Evolutionary conservation across 257 asterid genomes (phyloP), one percentile per base, ranked within the genome.

Genomic region (Ballota nigra): DNA sequence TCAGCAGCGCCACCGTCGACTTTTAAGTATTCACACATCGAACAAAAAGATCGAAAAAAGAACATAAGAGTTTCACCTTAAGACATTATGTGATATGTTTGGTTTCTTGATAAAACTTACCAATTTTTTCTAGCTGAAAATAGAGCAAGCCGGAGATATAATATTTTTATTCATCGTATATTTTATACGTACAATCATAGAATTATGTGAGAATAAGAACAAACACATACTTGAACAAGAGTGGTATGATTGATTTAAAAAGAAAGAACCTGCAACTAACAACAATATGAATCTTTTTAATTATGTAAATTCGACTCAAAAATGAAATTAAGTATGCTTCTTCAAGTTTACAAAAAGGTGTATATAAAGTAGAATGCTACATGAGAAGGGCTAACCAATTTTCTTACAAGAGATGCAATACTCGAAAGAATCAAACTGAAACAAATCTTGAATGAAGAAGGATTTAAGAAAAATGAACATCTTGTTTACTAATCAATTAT

Each of bases 361-460:
- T n/a, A 47, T 9, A 47, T 47, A 47, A 6, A 47, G 16, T 47
- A 57, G 16, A 57, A 57, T 57, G 68, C 45, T 34, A 62, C 23
- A 33, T 26, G 36, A 36, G 55, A 47, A 47, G 16, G 33, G 45
- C 68, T 65, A 65, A 66, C 38, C 36, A 56, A 47, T 53, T 49
- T 58, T 60, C 75, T 61, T 55, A 63, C 52, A 62, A 60, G 59
- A 78, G 64, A 55, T 67, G 49, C 36, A 77, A 6, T 40, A 69
- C 19, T 55, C 10, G 75, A 63, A 70, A 63, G 72, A 63, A 69
- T 70, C 33, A 53, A 62, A 38, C 20, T 57, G 57, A 24, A 75
- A 55, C 60, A 71, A 16, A 60, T 24, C 55, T 34, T 38, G 74
- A 5, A 13, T 12, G 57, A 70, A 56, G 23, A 31, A 60, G 60